phyloP scores from a whole-genome alignment of 352 stramenopile genomes.

The Phytophthora sansomeana region DNA sequence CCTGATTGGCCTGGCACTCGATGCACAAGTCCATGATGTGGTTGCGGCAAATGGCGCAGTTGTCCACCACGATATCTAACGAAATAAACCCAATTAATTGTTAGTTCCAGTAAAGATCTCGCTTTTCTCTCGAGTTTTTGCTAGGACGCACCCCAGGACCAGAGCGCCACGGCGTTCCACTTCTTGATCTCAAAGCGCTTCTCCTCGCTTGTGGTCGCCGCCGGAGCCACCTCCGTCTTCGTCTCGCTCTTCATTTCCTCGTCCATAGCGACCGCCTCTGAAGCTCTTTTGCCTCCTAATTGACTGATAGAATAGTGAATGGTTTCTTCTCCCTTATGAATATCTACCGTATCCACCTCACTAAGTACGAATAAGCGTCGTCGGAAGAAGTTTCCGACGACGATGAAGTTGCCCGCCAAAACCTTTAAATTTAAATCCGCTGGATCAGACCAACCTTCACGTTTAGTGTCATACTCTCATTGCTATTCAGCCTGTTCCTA shows the following conservation, averaged over 20 bases:
- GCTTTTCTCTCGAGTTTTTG: no score
- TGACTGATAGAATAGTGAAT: constrained; percentile 8
- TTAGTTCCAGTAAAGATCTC: constrained; percentile 31
- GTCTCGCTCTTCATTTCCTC: constrained; percentile 76
- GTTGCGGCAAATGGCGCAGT: constrained; percentile 99
- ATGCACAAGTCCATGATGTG: constrained; percentile 99
- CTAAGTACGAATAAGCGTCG: not conserved
- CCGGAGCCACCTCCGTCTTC: constrained; percentile 38
- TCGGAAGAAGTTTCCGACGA: not conserved
- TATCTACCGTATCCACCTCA: not conserved
- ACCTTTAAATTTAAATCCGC: no score
- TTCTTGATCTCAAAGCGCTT: constrained; percentile 99
- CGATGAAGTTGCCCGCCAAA: no score
- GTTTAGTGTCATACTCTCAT: constrained; percentile 24
- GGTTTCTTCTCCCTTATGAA: constrained; percentile 14
- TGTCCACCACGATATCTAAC: constrained; percentile 89
- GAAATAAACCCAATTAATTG: constrained; percentile 16
- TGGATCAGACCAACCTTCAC: not conserved
- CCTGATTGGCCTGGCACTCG: constrained; percentile 97
- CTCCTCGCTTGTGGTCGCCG: constrained; percentile 47
- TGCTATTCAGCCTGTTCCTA: constrained; percentile 27
- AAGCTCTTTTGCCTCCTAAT: not conserved
- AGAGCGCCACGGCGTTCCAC: constrained; percentile 99
- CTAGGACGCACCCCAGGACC: constrained; percentile 93
- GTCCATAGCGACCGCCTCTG: constrained; percentile 50